Percentiles rank a stretch among this genome's conserved stretches.
Conservation (phyloP, 1,139 yeast genomes). For the Blastobotrys indianensis region DNA sequence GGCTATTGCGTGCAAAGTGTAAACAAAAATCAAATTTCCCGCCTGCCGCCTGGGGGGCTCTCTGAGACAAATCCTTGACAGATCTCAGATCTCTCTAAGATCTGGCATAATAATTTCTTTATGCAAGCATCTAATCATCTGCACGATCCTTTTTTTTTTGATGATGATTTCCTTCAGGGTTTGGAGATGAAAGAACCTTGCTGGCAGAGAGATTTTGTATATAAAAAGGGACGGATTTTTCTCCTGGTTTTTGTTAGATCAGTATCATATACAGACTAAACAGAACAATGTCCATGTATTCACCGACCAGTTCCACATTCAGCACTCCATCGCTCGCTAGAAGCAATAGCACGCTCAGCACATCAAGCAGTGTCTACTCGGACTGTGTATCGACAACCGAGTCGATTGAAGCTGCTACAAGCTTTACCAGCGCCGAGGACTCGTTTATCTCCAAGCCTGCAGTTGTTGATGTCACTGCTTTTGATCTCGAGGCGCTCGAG, state of each 20-base stretch:
- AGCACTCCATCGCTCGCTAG: constrained; percentile 5
- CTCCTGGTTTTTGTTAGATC: no score
- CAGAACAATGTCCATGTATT: background rate
- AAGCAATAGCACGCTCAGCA: constrained; percentile 6
- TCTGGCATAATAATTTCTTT: no score
- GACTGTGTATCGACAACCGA: background rate
- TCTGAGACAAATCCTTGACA: no score
- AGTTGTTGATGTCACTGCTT: background rate
- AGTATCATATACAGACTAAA: background rate
- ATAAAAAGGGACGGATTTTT: background rate
- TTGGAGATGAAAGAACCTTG: background rate
- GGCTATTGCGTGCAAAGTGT: no score
- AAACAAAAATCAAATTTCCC: no score
- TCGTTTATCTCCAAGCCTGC: background rate
- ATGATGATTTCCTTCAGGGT: no score
- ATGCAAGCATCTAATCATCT: no score
- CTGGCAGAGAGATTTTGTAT: background rate
- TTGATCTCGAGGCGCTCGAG: background rate
- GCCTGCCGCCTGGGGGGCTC: no score
- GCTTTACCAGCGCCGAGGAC: background rate
- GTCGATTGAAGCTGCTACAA: background rate
- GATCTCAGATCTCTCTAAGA: no score
- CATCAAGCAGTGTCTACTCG: constrained; percentile 6
- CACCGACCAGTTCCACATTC: background rate
- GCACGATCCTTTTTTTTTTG: no score